Percentiles rank a stretch among this genome's conserved stretches.
These are phyloP conservation scores for Scytalidium sp. DNA, from an alignment of 2,329 filamentous ascomycete genomes.

Conservation along the genomic window DNA sequence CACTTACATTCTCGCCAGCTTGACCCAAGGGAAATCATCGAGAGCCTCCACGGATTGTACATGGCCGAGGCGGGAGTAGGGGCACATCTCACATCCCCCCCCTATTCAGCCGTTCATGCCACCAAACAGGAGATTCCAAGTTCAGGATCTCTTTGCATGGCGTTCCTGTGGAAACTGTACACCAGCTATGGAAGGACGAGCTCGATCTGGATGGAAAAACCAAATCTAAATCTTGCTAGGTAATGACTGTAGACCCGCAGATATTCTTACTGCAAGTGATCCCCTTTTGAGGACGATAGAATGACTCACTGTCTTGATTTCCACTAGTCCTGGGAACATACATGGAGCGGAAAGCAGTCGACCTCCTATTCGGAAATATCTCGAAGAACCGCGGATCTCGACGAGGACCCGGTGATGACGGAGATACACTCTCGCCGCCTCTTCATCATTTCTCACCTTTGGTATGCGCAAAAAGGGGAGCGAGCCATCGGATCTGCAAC, in stretches of 20 bases:
- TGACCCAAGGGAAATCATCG: slow-evolving; percentile 53
- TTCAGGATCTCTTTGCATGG: slow-evolving; percentile 56
- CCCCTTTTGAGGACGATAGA: not conserved
- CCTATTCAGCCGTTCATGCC: slow-evolving; percentile 57
- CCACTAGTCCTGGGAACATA: slow-evolving; percentile 64
- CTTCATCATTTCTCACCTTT: slow-evolving; percentile 65
- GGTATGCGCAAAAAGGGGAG: slow-evolving; percentile 59
- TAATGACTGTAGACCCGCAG: slow-evolving; percentile 19
- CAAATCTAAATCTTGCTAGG: slow-evolving; percentile 65
- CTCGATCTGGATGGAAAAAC: slow-evolving; percentile 62
- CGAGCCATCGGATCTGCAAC: slow-evolving; percentile 67
- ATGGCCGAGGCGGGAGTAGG: slow-evolving; percentile 34
- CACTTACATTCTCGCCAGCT: too few species aligned
- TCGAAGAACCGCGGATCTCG: slow-evolving; percentile 70
- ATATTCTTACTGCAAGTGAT: not conserved
- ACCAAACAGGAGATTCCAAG: slow-evolving; percentile 54
- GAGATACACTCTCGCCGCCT: slow-evolving; percentile 65
- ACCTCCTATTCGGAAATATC: slow-evolving; percentile 65
- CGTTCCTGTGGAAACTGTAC: slow-evolving; percentile 59
- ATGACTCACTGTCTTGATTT: slow-evolving; percentile 4
- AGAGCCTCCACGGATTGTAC: slow-evolving; percentile 44
- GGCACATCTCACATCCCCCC: slow-evolving; percentile 49
- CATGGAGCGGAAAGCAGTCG: slow-evolving; percentile 63
- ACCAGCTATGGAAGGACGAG: slow-evolving; percentile 63
- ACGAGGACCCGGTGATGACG: slow-evolving; percentile 59